phyloP scores from a whole-genome alignment of 208 protist species.

The Acanthamoeba castellanii region DNA sequence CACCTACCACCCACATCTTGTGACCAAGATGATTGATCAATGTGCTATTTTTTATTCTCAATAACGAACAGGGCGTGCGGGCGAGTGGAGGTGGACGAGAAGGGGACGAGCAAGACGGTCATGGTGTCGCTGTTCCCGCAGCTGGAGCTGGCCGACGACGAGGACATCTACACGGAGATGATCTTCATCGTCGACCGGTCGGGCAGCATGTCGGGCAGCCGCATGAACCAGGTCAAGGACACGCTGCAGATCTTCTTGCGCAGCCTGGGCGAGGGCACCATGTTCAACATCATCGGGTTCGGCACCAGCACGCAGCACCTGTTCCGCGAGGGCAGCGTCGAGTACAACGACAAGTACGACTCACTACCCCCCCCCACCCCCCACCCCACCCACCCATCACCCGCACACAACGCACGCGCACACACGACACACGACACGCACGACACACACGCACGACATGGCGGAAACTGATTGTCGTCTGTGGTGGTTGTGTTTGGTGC shows the following conservation, averaged over 20 bases:
- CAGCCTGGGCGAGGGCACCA: constrained; percentile 41
- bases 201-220: constrained; percentile 72
- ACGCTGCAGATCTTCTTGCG: constrained; percentile 79
- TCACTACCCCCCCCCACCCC: too few species aligned
- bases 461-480: too few species aligned
- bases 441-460: too few species aligned
- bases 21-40: too few species aligned
- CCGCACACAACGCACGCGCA: neutral
- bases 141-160: constrained; percentile 69
- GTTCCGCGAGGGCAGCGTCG: neutral
- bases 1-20: too few species aligned
- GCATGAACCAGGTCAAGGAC: constrained; percentile 72
- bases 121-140: constrained; percentile 76
- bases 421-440: too few species aligned
- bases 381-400: neutral
- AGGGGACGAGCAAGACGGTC: constrained; percentile 29
- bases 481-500: too few species aligned
- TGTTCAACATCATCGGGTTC: constrained; percentile 81
- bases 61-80: too few species aligned
- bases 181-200: constrained; percentile 79
- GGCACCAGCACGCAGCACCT: constrained; percentile 48
- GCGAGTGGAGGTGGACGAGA: constrained; percentile 55
- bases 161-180: constrained; percentile 74
- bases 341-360: constrained; percentile 77
- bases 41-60: too few species aligned